Evolutionary conservation across 306 rosid species (phyloP).

Genomic region (Lupinus albus): DNA sequence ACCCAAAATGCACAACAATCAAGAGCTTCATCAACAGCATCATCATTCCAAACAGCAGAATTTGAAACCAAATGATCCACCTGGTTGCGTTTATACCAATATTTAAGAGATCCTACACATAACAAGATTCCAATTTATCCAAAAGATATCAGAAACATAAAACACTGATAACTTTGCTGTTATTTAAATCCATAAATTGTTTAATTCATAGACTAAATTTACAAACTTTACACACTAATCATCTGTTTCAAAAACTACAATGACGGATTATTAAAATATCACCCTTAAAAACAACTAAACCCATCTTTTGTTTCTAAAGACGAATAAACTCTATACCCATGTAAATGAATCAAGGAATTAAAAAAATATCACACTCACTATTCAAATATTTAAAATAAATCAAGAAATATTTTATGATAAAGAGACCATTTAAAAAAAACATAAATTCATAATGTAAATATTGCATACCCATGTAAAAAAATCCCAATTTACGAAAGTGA

Average conservation of each 20-base stretch:
- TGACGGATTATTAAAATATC: background rate
- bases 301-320: background rate
- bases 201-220: slow-evolving; percentile 3
- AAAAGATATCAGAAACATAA: background rate
- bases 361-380: background rate
- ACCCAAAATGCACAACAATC: slow-evolving; percentile 83
- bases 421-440: background rate
- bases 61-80: slow-evolving; percentile 68
- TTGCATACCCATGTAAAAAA: background rate
- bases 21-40: slow-evolving; percentile 76
- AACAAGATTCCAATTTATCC: slow-evolving; percentile 36
- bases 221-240: background rate
- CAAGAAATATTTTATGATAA: background rate
- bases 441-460: background rate
- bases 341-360: background rate
- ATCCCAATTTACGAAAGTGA: slow-evolving; percentile 1
- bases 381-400: background rate
- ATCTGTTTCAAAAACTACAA: slow-evolving; percentile 26
- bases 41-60: slow-evolving; percentile 87
- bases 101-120: slow-evolving; percentile 73
- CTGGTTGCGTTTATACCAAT: slow-evolving; percentile 81
- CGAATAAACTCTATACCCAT: background rate
- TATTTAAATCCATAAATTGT: background rate
- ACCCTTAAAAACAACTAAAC: background rate
- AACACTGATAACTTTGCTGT: background rate